A percentile compares a stretch with the other conserved stretches of the same genome.
phyloP scores from a whole-genome alignment of 306 rosid genomes.

The Medicago arabica region DNA sequence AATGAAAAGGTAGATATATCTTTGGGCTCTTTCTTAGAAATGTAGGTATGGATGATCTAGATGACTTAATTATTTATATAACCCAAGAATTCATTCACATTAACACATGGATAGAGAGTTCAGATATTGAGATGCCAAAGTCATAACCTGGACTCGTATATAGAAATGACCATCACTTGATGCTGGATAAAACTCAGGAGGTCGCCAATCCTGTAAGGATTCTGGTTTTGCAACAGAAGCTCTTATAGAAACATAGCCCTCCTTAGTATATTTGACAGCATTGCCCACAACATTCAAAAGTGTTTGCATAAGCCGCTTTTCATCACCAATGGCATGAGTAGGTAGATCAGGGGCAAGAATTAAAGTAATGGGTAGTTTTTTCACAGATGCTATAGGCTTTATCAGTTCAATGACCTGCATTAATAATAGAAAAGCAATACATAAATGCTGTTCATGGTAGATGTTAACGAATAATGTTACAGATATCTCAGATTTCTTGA shows the following conservation, averaged over 20 bases:
- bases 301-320: slow-evolving; percentile 78
- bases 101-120: slow-evolving; percentile 17
- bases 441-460: slow-evolving; percentile 21
- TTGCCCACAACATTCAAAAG: slow-evolving; percentile 79
- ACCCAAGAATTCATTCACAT: slow-evolving; percentile 6
- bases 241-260: slow-evolving; percentile 77
- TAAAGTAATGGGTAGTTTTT: slow-evolving; percentile 76
- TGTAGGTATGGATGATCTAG: slow-evolving; percentile 16
- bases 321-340: slow-evolving; percentile 73
- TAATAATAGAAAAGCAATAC: slow-evolving; percentile 7
- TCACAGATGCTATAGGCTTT: slow-evolving; percentile 84
- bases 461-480: slow-evolving; percentile 15
- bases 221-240: slow-evolving; percentile 81
- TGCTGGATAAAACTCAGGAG: slow-evolving; percentile 73
- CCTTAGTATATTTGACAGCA: slow-evolving; percentile 90
- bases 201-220: slow-evolving; percentile 74
- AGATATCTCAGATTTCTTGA: slow-evolving; percentile 20
- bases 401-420: slow-evolving; percentile 71
- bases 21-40: slow-evolving; percentile 17
- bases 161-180: slow-evolving; percentile 71
- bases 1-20: not conserved
- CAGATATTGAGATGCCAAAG: slow-evolving; percentile 17
- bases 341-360: slow-evolving; percentile 83
- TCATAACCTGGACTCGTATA: slow-evolving; percentile 75
- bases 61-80: slow-evolving; percentile 16